A percentile compares a stretch with the other conserved stretches of the same genome.
These are phyloP conservation scores for Anthracocystis walkeri DNA, from an alignment of 1,284 basidiomycete species.

Conservation along the genomic window DNA sequence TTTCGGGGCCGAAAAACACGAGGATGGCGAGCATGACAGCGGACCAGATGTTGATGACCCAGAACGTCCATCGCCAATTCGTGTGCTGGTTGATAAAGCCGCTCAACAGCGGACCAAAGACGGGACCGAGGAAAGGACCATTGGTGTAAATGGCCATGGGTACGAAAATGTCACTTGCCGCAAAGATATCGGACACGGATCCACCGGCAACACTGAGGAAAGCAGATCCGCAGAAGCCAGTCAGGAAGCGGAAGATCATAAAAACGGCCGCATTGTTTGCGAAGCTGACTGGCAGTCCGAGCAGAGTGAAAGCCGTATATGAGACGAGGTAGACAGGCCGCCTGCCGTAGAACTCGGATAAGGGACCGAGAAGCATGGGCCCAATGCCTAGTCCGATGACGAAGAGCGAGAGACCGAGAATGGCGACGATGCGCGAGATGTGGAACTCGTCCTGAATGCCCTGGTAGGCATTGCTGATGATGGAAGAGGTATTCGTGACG, in stretches of 20 bases:
- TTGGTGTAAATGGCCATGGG: constrained; percentile 70
- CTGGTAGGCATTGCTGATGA: constrained; percentile 61
- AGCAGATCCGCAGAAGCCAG: constrained; percentile 64
- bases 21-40: constrained; percentile 60
- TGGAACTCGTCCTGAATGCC: constrained; percentile 74
- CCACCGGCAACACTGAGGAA: constrained; percentile 65
- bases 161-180: constrained; percentile 58
- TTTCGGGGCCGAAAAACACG: constrained; percentile 66
- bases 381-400: constrained; percentile 71
- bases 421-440: constrained; percentile 77
- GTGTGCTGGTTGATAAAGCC: constrained; percentile 64
- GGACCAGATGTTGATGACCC: constrained; percentile 63
- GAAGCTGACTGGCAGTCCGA: constrained; percentile 56
- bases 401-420: constrained; percentile 79
- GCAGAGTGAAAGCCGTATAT: constrained; percentile 49
- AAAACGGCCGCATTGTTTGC: constrained; percentile 65
- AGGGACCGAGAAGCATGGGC: constrained; percentile 72
- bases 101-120: constrained; percentile 50
- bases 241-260: constrained; percentile 66
- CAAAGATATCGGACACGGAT: constrained; percentile 59
- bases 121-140: constrained; percentile 62
- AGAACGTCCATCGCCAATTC: constrained; percentile 69
- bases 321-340: constrained; percentile 56
- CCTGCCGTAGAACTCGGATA: constrained; percentile 75
- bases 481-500: constrained; percentile 55